These are phyloP conservation scores for Botryotinia narcissicola DNA, from an alignment of 2,329 filamentous ascomycete species.

Conservation along the genomic window DNA sequence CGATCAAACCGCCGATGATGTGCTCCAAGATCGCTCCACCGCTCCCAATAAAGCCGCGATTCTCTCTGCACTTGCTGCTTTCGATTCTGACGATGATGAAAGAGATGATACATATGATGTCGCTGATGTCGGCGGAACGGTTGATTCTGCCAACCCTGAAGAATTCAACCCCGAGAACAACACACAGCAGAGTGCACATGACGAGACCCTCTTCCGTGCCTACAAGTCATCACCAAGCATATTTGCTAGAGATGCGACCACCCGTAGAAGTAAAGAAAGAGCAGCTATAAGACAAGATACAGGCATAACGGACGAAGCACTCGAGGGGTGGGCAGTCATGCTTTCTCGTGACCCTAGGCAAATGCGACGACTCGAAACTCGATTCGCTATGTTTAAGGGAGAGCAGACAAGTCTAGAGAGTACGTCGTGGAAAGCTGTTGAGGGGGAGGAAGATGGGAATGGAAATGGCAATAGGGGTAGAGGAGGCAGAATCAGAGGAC, in stretches of 20 bases:
- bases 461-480: constrained; percentile 39
- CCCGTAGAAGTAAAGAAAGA: constrained; percentile 63
- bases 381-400: constrained; percentile 64
- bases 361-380: constrained; percentile 67
- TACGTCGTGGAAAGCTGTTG: constrained; percentile 62
- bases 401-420: constrained; percentile 62
- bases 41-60: constrained; percentile 81
- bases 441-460: constrained; percentile 47
- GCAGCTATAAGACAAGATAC: constrained; percentile 68
- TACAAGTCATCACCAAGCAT: constrained; percentile 63
- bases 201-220: constrained; percentile 70
- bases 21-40: constrained; percentile 62
- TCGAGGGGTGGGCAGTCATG: constrained; percentile 95
- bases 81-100: constrained; percentile 94
- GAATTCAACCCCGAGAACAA: constrained; percentile 48
- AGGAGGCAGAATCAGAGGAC: constrained; percentile 46
- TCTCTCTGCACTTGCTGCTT: constrained; percentile 79
- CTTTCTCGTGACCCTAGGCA: constrained; percentile 68
- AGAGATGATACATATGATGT: constrained; percentile 95
- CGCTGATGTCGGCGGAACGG: constrained; percentile 84
- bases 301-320: constrained; percentile 86
- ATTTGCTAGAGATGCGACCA: constrained; percentile 71
- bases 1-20: constrained; percentile 64
- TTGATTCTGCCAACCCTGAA: constrained; percentile 64
- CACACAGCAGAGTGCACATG: constrained; percentile 49